Percentiles rank a stretch among this genome's conserved stretches.
phyloP scores from a whole-genome alignment of 306 rosid genomes.

The Amphicarpaea edgeworthii region DNA sequence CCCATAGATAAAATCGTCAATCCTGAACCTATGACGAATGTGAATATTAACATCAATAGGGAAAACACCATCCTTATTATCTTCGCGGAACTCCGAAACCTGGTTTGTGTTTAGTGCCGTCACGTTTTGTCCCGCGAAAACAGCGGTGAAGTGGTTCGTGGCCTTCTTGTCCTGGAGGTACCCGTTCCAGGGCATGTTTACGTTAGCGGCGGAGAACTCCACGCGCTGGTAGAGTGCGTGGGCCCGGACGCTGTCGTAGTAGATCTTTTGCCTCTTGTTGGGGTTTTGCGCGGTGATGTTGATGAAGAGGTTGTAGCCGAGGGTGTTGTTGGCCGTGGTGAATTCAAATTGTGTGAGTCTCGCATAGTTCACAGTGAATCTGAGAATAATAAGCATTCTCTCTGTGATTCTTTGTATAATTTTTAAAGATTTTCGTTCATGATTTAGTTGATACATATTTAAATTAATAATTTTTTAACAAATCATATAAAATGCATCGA shows the following conservation, averaged over 20 bases:
- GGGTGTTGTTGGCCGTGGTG: constrained; percentile 33
- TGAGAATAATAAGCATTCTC: too few species aligned
- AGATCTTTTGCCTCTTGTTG: constrained; percentile 23
- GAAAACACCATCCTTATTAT: constrained; percentile 44
- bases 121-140: constrained; percentile 50
- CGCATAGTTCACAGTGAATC: background rate
- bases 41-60: constrained; percentile 52
- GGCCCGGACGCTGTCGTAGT: constrained; percentile 24
- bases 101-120: constrained; percentile 11
- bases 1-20: too few species aligned
- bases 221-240: constrained; percentile 41
- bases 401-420: too few species aligned
- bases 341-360: constrained; percentile 54
- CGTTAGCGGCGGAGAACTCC: constrained; percentile 6
- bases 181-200: constrained; percentile 27
- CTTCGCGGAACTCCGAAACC: background rate
- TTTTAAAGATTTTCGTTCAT: too few species aligned
- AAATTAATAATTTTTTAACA: too few species aligned
- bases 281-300: constrained; percentile 50
- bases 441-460: too few species aligned
- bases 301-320: constrained; percentile 43
- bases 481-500: too few species aligned
- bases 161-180: constrained; percentile 45
- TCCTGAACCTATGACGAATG: too few species aligned
- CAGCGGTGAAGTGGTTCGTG: constrained; percentile 29